Evolutionary conservation across 2,329 filamentous ascomycete genomes (phyloP), one percentile per base, ranked within the genome.

Genomic region (Eutypa lata): DNA sequence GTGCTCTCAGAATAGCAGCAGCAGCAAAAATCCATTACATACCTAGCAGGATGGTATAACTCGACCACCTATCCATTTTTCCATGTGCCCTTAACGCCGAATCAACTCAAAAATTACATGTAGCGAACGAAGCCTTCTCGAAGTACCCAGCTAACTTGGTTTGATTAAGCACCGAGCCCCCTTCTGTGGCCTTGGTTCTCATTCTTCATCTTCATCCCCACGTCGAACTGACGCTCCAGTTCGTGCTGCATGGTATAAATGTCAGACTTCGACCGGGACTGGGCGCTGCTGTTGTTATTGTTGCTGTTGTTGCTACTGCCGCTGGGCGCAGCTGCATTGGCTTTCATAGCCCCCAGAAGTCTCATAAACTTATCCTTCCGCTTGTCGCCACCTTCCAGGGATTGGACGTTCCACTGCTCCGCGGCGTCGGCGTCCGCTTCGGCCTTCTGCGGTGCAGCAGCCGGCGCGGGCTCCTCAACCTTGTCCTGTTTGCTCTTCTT

Each of bases 361-460:
- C 79, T 73, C 61, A 84, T 66, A 55, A 83, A 84, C 68, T 85
- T 85, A 55, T 71, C 69, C 60, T 83, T 79, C 13, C 82, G 73
- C 47, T 71, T 71, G 18, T 70, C 60, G 21, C 76, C 79, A 31
- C 82, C 82, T 38, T 75, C 76, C 33, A 85, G 71, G 33, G 71
- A 75, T 18, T 70, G 65, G 24, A 82, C 78, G 55, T 82, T 80
- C 80, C 80, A 83, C 56, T 76, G 69, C 63, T 77, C 77, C 3
- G 61, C 66, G 18, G 53, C 60, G 44, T 64, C 59, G 45, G 61
- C 47, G 26, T 61, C 59, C 7, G 56, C 28, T 53, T 52, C 58
- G 6, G 58, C 53, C 38, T 61, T 58, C 7, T 14, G 7, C 31
- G 31, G 31, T 35, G 8, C 31, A 5, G 13, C 35, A 38, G 35